A percentile compares a stretch with the other conserved stretches of the same genome.
phyloP scores from a whole-genome alignment of 2,329 filamentous ascomycete species.

The Arachnomyces sp. region DNA sequence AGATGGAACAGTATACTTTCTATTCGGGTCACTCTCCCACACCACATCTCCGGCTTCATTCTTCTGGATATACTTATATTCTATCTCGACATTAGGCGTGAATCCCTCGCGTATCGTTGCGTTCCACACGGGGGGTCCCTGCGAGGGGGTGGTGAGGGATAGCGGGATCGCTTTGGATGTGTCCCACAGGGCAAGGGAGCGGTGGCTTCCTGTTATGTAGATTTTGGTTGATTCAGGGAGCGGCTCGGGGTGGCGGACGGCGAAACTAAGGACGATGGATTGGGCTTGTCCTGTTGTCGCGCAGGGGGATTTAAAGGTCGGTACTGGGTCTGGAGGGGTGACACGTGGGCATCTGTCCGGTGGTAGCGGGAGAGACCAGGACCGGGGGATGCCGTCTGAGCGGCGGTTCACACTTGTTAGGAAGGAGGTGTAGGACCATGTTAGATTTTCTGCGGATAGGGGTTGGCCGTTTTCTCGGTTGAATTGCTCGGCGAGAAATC shows the following conservation, averaged over 20 bases:
- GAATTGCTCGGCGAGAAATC: conserved; percentile 41
- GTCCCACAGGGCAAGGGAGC: conserved; percentile 57
- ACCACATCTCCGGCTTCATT: conserved; percentile 40
- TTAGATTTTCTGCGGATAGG: conserved; percentile 34
- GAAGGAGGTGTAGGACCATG: conserved; percentile 38
- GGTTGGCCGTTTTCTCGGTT: conserved; percentile 25
- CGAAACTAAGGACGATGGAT: conserved; percentile 10
- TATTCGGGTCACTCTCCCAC: conserved; percentile 56
- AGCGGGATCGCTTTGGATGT: conserved; percentile 47
- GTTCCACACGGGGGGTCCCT: conserved; percentile 54
- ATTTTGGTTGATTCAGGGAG: conserved; percentile 54
- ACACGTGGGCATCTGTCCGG: conserved; percentile 15
- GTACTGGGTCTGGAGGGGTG: conserved; percentile 13
- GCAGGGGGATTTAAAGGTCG: conserved; percentile 6
- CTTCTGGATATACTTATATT: conserved; percentile 63
- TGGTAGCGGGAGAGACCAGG: conserved; percentile 23
- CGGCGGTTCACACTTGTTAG: conserved; percentile 30
- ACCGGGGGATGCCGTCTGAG: conserved; percentile 23
- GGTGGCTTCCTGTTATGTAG: conserved; percentile 54
- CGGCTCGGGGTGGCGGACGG: conserved; percentile 55
- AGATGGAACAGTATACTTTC: conserved; percentile 32
- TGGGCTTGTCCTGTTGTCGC: conserved; percentile 33
- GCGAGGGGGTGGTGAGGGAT: conserved; percentile 51
- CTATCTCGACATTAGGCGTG: neutral
- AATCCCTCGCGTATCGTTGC: conserved; percentile 46